A percentile compares a stretch with the other conserved stretches of the same genome.
Conservation (phyloP, 352 stramenopile genomes). For the Pythium insidiosum region DNA sequence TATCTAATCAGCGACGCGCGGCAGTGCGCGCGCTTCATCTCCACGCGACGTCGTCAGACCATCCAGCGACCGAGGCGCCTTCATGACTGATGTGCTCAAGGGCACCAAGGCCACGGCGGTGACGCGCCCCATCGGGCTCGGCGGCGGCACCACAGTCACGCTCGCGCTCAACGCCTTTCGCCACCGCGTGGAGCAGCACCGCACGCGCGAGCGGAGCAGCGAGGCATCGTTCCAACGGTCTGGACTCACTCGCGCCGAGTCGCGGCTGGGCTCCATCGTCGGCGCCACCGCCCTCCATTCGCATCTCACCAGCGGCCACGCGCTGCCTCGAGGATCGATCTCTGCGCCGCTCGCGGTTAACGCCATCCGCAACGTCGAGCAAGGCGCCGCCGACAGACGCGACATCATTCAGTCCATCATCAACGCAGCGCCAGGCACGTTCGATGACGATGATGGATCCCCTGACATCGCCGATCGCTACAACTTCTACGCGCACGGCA, state of each 20-base stretch:
- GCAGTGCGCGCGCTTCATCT: no score
- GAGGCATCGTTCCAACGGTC: background rate
- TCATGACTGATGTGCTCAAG: no score
- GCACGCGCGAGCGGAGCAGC: conserved; percentile 15
- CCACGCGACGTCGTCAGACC: no score
- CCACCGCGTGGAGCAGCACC: conserved; percentile 22
- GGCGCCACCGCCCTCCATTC: no score
- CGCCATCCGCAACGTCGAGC: conserved; percentile 3
- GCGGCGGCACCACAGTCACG: conserved; percentile 18
- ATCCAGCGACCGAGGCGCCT: no score
- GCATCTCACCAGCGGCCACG: no score
- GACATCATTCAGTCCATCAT: conserved; percentile 33
- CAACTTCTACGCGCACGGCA: conserved; percentile 51
- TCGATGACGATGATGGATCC: conserved; percentile 26
- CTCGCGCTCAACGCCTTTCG: conserved; percentile 31
- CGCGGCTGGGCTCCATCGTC: no score
- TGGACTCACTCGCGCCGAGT: no score
- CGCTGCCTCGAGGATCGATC: no score
- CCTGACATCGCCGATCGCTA: conserved; percentile 33
- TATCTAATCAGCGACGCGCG: no score
- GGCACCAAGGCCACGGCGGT: conserved; percentile 10
- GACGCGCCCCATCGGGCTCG: conserved; percentile 4
- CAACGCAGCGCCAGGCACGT: conserved; percentile 30
- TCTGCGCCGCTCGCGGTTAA: background rate
- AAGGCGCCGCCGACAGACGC: background rate